Evolutionary conservation across 192 early-diverging fungal species (phyloP).

Genomic region (Chytriomyces confervae): DNA sequence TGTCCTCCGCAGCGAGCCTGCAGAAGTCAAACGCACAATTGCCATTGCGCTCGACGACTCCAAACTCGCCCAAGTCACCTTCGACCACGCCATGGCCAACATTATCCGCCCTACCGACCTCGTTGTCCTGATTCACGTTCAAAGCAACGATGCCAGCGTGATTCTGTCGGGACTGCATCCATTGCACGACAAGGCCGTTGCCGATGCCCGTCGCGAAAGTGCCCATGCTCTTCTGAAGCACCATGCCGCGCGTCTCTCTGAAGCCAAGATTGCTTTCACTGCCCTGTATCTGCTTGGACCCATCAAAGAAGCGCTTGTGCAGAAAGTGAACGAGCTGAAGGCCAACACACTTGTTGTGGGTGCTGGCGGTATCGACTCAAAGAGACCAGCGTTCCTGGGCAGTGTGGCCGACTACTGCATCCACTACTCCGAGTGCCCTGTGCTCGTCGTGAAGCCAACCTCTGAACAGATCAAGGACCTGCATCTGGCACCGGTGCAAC

Average conservation of each 20-base stretch:
- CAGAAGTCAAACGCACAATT: conserved; percentile 12
- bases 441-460: conserved; percentile 24
- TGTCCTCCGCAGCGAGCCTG: not conserved
- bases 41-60: conserved; percentile 43
- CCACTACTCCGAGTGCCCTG: conserved; percentile 26
- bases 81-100: conserved; percentile 44
- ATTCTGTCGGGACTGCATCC: not conserved
- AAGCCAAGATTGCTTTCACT: not conserved
- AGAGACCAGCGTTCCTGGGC: not conserved
- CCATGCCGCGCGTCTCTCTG: not conserved
- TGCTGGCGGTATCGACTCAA: not conserved
- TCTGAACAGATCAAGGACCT: conserved; percentile 2
- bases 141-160: not conserved
- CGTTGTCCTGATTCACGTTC: conserved; percentile 39
- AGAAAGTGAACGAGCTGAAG: conserved; percentile 6
- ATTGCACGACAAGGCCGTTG: not conserved
- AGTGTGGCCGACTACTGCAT: conserved; percentile 19
- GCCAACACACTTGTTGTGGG: not conserved
- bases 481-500: not conserved
- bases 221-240: not conserved
- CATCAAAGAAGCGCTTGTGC: conserved; percentile 5
- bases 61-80: conserved; percentile 25
- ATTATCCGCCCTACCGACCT: conserved; percentile 37
- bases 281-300: not conserved
- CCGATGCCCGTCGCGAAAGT: not conserved